These are phyloP conservation scores for Parastagonospora nodorum DNA, from an alignment of 2,329 filamentous ascomycete genomes.

Conservation along the genomic window DNA sequence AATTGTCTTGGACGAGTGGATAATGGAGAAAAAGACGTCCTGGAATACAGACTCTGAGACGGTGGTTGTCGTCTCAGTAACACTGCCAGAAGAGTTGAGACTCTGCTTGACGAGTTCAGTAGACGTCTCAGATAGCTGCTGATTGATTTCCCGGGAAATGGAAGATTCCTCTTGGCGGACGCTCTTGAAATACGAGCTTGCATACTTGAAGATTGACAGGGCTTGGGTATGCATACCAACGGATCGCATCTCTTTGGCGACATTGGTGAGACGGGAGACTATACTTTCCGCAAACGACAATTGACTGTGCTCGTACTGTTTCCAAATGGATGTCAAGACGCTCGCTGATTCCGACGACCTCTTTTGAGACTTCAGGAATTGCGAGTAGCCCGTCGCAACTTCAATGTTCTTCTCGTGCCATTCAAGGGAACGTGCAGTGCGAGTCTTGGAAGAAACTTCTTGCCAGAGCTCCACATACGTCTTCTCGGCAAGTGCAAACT, in stretches of 20 bases:
- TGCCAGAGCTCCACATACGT: constrained; percentile 59
- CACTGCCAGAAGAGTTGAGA: constrained; percentile 31
- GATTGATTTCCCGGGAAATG: constrained; percentile 50
- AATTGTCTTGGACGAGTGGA: constrained; percentile 47
- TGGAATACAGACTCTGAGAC: constrained; percentile 51
- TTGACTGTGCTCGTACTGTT: constrained; percentile 55
- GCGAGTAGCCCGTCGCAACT: constrained; percentile 52
- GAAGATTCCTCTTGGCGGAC: constrained; percentile 43
- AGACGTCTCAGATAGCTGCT: constrained; percentile 48
- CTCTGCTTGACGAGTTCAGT: constrained; percentile 51
- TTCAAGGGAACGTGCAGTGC: constrained; percentile 48
- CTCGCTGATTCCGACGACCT: constrained; percentile 52
- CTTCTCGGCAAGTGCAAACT: constrained; percentile 48
- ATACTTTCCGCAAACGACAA: constrained; percentile 47
- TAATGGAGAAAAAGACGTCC: constrained; percentile 51
- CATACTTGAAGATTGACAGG: constrained; percentile 55
- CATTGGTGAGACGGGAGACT: constrained; percentile 40
- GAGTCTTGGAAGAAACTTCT: constrained; percentile 54
- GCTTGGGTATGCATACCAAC: constrained; percentile 52
- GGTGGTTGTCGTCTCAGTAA: constrained; percentile 43
- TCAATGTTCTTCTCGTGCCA: constrained; percentile 57
- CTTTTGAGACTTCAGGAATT: constrained; percentile 54
- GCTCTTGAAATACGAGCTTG: constrained; percentile 40
- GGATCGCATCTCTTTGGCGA: constrained; percentile 54
- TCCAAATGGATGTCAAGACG: constrained; percentile 54